Evolutionary conservation across 305 asterid species (phyloP).

Genomic region (Rubia occidens): DNA sequence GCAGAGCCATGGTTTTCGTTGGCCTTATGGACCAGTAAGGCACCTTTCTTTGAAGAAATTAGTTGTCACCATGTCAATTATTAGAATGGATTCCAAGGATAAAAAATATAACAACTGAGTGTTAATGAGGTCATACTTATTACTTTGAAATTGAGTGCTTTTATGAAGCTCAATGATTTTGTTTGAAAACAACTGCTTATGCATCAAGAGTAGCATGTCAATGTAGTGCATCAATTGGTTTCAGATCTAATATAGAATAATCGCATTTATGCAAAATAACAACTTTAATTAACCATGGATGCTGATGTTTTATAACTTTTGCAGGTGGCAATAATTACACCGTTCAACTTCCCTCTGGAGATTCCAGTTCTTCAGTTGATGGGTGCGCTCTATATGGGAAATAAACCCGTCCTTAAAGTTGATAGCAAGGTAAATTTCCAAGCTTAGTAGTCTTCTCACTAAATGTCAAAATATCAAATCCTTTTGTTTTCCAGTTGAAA

Average conservation of each 20-base stretch:
- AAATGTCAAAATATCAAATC: neutral
- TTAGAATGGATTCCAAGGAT: neutral
- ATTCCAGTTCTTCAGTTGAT: constrained; percentile 92
- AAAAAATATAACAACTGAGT: neutral
- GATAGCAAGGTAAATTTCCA: constrained; percentile 68
- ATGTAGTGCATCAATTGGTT: neutral
- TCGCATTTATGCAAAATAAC: neutral
- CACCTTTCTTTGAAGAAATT: constrained; percentile 7
- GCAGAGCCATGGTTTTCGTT: constrained; percentile 94
- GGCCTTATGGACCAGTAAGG: constrained; percentile 99
- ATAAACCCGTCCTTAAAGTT: constrained; percentile 89
- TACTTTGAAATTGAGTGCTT: neutral
- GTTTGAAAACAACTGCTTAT: neutral
- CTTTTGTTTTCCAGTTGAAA: neutral
- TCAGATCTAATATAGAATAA: neutral
- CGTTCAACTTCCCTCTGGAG: constrained; percentile 93
- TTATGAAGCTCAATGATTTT: neutral
- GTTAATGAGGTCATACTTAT: neutral
- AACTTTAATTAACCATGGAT: neutral
- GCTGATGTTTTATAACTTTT: constrained; percentile 10
- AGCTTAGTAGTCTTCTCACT: neutral
- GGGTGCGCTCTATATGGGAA: constrained; percentile 99
- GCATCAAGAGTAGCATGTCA: neutral
- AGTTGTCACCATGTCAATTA: neutral
- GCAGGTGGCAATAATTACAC: constrained; percentile 80